A percentile compares a stretch with the other conserved stretches of the same genome.
Evolutionary conservation across 1,284 basidiomycete genomes (phyloP).

Genomic region (Pseudozyma sp.): DNA sequence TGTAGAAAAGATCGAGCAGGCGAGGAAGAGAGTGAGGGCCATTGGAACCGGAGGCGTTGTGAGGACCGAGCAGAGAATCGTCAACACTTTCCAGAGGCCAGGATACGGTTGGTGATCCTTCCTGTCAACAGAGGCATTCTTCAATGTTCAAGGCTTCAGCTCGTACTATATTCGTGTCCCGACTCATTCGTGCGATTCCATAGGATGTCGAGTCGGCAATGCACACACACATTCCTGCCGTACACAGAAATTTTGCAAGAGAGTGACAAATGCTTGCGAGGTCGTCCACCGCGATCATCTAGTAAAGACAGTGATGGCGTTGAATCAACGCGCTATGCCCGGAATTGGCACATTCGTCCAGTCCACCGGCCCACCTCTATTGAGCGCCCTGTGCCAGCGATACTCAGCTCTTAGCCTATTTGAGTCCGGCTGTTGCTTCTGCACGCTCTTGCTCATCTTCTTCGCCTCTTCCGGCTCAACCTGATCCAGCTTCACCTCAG

Average conservation of each 20-base stretch:
- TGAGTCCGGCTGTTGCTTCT: not conserved
- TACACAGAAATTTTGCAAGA: not conserved
- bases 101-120: constrained; percentile 61
- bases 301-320: not conserved
- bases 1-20: constrained; percentile 76
- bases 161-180: constrained; percentile 5
- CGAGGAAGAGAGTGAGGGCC: constrained; percentile 80
- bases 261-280: not conserved
- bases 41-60: constrained; percentile 74
- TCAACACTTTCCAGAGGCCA: constrained; percentile 64
- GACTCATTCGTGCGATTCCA: not conserved
- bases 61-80: constrained; percentile 49
- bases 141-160: not conserved
- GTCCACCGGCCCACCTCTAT: not conserved
- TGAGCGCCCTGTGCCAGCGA: constrained; percentile 3
- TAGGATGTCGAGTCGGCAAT: not conserved
- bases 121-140: not conserved
- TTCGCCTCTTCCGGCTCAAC: not conserved
- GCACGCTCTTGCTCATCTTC: not conserved
- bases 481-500: constrained; percentile 1
- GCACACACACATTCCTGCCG: no score
- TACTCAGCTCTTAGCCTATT: not conserved
- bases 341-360: constrained; percentile 14
- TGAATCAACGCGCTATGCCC: constrained; percentile 3
- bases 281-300: not conserved